phyloP scores from a whole-genome alignment of 2,329 filamentous ascomycete genomes.

The Xylaria sp. region DNA sequence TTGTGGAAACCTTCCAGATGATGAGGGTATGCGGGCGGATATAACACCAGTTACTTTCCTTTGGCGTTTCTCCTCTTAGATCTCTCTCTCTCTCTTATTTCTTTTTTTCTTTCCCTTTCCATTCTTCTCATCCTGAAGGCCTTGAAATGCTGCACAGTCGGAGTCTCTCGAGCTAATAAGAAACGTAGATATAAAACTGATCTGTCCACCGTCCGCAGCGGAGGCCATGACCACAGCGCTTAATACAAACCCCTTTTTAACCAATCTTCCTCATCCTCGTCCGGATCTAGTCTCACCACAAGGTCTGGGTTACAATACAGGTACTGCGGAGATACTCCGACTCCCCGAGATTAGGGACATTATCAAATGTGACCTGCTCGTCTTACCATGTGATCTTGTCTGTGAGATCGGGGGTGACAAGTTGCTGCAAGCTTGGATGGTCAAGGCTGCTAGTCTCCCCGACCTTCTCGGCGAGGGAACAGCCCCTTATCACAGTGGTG shows the following conservation, averaged over 20 bases:
- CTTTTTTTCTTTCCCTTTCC: not conserved
- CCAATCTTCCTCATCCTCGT: conserved; percentile 72
- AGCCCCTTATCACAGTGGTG: conserved; percentile 66
- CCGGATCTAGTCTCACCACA: conserved; percentile 78
- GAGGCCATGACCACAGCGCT: conserved; percentile 72
- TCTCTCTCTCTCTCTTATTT: not conserved
- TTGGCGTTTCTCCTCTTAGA: not conserved
- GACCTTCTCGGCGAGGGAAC: conserved; percentile 59
- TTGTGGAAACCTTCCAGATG: not conserved
- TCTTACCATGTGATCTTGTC: conserved; percentile 91
- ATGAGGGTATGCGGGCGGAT: not conserved
- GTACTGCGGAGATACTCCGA: conserved; percentile 86
- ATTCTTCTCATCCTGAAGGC: no score
- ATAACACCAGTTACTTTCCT: no score
- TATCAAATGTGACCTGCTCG: conserved; percentile 84
- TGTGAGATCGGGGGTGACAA: conserved; percentile 86
- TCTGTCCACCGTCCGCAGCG: conserved; percentile 69
- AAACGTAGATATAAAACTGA: conserved; percentile 63
- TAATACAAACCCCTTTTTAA: conserved; percentile 79
- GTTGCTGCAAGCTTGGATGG: conserved; percentile 91
- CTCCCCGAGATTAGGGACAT: conserved; percentile 80
- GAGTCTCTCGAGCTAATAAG: conserved; percentile 15
- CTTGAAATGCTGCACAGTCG: no score
- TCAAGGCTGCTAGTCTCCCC: conserved; percentile 73
- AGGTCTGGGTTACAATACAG: conserved; percentile 80